Base-by-base conservation (phyloP, 306 rosid species). In the Dryas octopetala region DNA sequence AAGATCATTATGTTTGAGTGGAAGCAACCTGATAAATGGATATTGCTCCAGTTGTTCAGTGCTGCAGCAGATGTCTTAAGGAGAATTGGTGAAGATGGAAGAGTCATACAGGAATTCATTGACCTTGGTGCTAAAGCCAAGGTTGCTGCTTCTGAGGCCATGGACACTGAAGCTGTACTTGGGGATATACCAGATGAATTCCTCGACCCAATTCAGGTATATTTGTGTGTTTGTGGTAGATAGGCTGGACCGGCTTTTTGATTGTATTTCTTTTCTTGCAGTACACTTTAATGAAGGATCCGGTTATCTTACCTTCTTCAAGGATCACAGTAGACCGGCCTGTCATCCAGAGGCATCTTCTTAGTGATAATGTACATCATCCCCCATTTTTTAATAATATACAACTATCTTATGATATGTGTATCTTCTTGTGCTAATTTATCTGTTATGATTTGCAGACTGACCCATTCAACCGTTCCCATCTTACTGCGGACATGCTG, bases 171-270 rank as follows among this genome's bases (percentile, higher is more conserved):
- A 89, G 99, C 97, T 82, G 69, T 80, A 77, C 88, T 96, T 4
- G 99, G 99, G 59, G 99, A 96, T 68, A 96, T 96, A 81, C 99
- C 99, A n/a, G 99, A 96, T 10, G 99, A 96, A 84, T 96, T 89
- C 90, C 99, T 96, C 2, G 99, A 96, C 81, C 99, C 99, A 70
- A 96, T 96, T 82, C 99, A 96, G 76, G 99, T 92, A 83, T 62
- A 83, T 83, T 71, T 55, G 50, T 62, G 28, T 9, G 16, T 63
- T n/a, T 46, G 28, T 50, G 9, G 26, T 62, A n/a, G 3, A 41
- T 76, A 4, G 7, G 64, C 23, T 32, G 26, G 52, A 16, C 48
- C 6, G 15, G 52, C 23, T 13, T 57, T 47, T 43, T 28, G 15
- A 11, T 47, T 40, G 9, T 28, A 6, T 76, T 54, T 60, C 4